Conservation (phyloP, 2,329 filamentous ascomycete genomes). For the Microdochium nivale region DNA sequence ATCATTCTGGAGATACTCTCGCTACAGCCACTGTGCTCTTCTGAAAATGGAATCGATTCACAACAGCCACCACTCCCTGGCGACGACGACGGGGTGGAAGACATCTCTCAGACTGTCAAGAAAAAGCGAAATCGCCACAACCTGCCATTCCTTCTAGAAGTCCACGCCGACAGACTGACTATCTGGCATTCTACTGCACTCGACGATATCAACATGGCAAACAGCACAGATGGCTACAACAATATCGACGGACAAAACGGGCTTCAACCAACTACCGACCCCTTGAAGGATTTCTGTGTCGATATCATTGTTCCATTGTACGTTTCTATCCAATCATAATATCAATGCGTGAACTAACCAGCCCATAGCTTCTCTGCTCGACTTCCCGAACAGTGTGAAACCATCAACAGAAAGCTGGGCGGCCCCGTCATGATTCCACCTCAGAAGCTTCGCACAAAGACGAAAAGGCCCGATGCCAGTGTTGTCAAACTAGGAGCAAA, state of each 20-base stretch:
- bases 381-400: slow-evolving; percentile 61
- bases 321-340: slow-evolving; percentile 18
- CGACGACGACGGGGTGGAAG: slow-evolving; percentile 20
- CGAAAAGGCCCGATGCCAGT: slow-evolving; percentile 26
- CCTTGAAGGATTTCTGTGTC: slow-evolving; percentile 67
- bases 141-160: slow-evolving; percentile 56
- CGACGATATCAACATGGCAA: slow-evolving; percentile 43
- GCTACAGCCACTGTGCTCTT: slow-evolving; percentile 46
- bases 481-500: slow-evolving; percentile 33
- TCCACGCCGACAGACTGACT: slow-evolving; percentile 68
- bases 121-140: slow-evolving; percentile 58
- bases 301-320: slow-evolving; percentile 76
- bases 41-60: slow-evolving; percentile 31
- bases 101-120: slow-evolving; percentile 18
- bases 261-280: slow-evolving; percentile 44
- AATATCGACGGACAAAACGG: slow-evolving; percentile 24
- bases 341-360: slow-evolving; percentile 22
- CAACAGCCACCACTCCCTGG: slow-evolving; percentile 36
- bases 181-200: slow-evolving; percentile 75
- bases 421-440: slow-evolving; percentile 56
- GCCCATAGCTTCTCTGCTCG: slow-evolving; percentile 59
- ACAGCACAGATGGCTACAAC: slow-evolving; percentile 34
- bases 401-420: slow-evolving; percentile 68
- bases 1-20: slow-evolving; percentile 69
- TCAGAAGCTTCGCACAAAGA: slow-evolving; percentile 39